Percentiles rank a stretch among this genome's conserved stretches.
phyloP scores from a whole-genome alignment of 208 protist species.

The Crithidia bombi region DNA sequence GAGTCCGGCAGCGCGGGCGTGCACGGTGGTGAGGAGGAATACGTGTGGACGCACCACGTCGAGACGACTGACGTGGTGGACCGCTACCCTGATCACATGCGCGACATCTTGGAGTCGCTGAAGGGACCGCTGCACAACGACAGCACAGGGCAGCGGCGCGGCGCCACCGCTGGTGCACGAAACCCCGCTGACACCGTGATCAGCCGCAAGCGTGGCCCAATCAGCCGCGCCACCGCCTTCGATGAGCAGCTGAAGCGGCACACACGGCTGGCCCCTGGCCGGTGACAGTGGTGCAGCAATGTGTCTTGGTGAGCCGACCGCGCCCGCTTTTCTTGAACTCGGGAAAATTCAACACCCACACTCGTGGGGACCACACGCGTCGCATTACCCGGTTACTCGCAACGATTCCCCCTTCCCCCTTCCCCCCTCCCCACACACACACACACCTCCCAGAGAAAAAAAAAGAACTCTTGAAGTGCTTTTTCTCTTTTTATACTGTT shows the following conservation, averaged over 20 bases:
- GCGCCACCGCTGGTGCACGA: background rate
- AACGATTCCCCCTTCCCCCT: too few relatives aligned
- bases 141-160: background rate
- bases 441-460: too few relatives aligned
- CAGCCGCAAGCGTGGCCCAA: conserved; percentile 80
- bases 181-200: conserved; percentile 58
- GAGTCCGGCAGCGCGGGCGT: background rate
- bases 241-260: conserved; percentile 55
- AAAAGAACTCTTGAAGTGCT: too few relatives aligned
- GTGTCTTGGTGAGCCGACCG: too few relatives aligned
- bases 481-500: too few relatives aligned
- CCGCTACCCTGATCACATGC: conserved; percentile 85
- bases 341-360: too few relatives aligned
- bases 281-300: conserved; percentile 31
- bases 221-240: conserved; percentile 63
- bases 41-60: conserved; percentile 75
- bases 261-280: conserved; percentile 55
- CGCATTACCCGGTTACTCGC: too few relatives aligned
- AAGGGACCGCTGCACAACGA: conserved; percentile 33
- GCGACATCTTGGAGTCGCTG: conserved; percentile 66
- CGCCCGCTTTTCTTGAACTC: too few relatives aligned
- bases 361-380: too few relatives aligned
- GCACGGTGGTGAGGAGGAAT: conserved; percentile 24
- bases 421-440: too few relatives aligned
- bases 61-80: conserved; percentile 74